Evolutionary conservation across 2,329 filamentous ascomycete species (phyloP), one percentile per base, ranked within the genome.

Genomic region (Aspergillus fischeri): DNA sequence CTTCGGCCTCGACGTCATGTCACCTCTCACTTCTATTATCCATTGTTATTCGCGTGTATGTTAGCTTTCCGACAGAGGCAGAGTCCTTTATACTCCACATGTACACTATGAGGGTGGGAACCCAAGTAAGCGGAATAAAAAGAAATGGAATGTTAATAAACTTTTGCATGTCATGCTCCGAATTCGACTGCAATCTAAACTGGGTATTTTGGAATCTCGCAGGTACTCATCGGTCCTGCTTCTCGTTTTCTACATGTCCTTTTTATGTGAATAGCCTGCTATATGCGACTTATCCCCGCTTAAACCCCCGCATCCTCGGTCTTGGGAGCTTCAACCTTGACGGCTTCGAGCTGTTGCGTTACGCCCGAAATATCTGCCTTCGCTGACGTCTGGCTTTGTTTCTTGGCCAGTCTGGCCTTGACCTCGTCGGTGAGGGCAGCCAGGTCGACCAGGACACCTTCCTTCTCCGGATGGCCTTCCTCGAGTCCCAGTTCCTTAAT

Each of bases 381-480:
- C 17, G 44, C 48, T n/a, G 42, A 35, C 14, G 24, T n/a, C 20
- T 28, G 45, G 21, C 53, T 54, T 20, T 63, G 58, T 59, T 68
- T 70, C 60, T 57, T 57, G 10, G 61, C 63, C 25, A 67, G 60
- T 45, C 65, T 63, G 28, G 59, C 17, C 52, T 61, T 65, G 42
- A 72, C 57, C 52, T 70, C 69, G 20, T 59, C 49, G 27, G 65
- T 57, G 35, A 75, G 63, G 17, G 61, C 56, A 28, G 60, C 29
- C 62, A 89, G 80, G 53, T 86, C 79, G 24, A 97, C 85, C 56
- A 92, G 76, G 45, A 92, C 82, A 51, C 92, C 93, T 58, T 96
- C 90, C 79, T 97, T 96, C 73, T 96, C 91, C 0, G 91, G 87
- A 80, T 97, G 90, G 27, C 86, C 91, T 44, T 94, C 88, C 3